These are phyloP conservation scores for Misopates orontium DNA, from an alignment of 257 asterid genomes.

Conservation along the genomic window DNA sequence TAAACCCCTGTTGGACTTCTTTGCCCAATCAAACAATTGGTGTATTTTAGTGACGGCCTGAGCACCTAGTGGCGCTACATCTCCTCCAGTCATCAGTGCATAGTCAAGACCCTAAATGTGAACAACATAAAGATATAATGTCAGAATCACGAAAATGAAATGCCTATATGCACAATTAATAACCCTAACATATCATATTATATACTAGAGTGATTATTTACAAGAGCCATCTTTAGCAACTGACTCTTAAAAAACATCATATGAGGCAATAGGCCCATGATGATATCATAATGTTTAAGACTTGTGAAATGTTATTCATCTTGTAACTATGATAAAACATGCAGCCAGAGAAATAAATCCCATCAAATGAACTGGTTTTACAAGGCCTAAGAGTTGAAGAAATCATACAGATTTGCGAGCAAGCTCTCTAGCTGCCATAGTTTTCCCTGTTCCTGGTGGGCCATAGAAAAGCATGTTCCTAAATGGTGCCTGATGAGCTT, in stretches of 20 bases:
- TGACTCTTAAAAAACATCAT: neutral
- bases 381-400: constrained; percentile 12
- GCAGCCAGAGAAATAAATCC: too few species aligned
- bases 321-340: neutral
- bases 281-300: neutral
- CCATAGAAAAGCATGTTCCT: constrained; percentile 95
- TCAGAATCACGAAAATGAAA: neutral
- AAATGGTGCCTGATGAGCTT: constrained; percentile 88
- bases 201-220: neutral
- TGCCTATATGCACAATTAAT: neutral
- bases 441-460: constrained; percentile 98
- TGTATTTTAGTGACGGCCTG: constrained; percentile 98
- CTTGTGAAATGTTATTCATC: neutral
- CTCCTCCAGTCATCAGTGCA: constrained; percentile 99
- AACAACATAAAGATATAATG: constrained; percentile 29
- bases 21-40: constrained; percentile 93
- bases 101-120: constrained; percentile 84
- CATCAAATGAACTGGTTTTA: neutral
- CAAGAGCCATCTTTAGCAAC: neutral
- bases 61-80: constrained; percentile 90
- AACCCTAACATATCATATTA: neutral
- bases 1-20: constrained; percentile 83
- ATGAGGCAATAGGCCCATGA: neutral
- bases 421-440: constrained; percentile 98
- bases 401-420: constrained; percentile 84